These are phyloP conservation scores for Coemansia guatemalensis DNA, from an alignment of 192 early-diverging fungal species.

Conservation along the genomic window DNA sequence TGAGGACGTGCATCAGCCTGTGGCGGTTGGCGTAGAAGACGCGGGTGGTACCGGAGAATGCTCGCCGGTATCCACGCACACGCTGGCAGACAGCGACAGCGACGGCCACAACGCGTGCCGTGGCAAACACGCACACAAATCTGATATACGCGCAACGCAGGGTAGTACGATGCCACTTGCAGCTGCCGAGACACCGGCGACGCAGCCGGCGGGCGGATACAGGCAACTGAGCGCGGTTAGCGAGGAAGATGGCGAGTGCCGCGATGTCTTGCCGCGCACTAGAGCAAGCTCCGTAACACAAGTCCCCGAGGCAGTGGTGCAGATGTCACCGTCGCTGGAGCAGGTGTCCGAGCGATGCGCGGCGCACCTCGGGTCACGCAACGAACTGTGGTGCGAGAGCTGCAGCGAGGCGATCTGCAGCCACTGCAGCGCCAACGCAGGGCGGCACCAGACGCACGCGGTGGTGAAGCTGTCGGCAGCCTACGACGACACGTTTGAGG, in stretches of 20 bases:
- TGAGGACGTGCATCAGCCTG: neutral
- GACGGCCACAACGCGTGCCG: neutral
- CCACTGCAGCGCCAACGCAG: slow-evolving; percentile 18
- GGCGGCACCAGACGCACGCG: slow-evolving; percentile 18
- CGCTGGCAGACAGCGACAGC: slow-evolving; percentile 8
- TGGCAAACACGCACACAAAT: neutral
- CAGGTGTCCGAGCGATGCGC: slow-evolving; percentile 28
- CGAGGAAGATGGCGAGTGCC: neutral
- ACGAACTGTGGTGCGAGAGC: slow-evolving; percentile 44
- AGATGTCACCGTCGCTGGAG: neutral
- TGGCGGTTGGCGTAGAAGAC: neutral
- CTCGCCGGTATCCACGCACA: slow-evolving; percentile 14
- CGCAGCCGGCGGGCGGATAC: too few relatives aligned
- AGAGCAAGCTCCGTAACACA: neutral
- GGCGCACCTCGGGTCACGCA: slow-evolving; percentile 40
- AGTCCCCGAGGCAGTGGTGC: neutral
- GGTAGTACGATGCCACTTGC: neutral
- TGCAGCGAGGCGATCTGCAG: slow-evolving; percentile 34
- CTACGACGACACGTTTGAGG: slow-evolving; percentile 52
- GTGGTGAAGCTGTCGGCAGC: slow-evolving; percentile 29
- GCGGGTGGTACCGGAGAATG: neutral
- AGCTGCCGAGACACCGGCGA: too few relatives aligned
- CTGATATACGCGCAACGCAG: neutral
- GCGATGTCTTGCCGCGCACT: neutral
- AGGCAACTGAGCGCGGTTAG: too few relatives aligned